Evolutionary conservation across 1,139 yeast genomes (phyloP), one percentile per base, ranked within the genome.

Genomic region (Kluyveromyces sp.): DNA sequence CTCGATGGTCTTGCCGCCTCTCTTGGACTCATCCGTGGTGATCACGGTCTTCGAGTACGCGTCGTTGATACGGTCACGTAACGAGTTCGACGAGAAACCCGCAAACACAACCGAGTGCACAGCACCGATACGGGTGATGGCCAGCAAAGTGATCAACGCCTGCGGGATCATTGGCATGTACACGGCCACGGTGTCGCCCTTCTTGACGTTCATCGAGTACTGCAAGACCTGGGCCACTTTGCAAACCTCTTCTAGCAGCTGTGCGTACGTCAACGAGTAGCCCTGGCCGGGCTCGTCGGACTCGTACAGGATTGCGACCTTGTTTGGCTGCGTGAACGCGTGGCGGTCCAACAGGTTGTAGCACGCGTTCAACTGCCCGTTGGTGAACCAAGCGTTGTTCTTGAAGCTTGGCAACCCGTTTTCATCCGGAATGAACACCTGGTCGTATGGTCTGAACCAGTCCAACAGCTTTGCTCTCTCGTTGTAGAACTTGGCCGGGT

Each of bases 151-250:
- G 36, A 82, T 73, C 49, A 84, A 57, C 2, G 92, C 89, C 65
- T 83, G 88, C 25, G 94, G 92, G 50, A 83, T 80, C 94, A 84
- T 84, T 52, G 94, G 94, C 63, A 84, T 71, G 63, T 84, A 84
- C 40, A 84, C 89, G 2, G 94, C 94, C 36, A 84, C 92, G 4
- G 89, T 79, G 59, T 84, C 94, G 50, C 92, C 92, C 65, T 83
- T 83, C 57, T 74, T 73, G 49, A 83, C 89, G 47, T 89, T 89
- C 58, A 79, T 66, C 15, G 63, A 57, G 52, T 70, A 70, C 51
- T 70, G 72, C 65, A 80, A 74, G 47, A 82, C 78, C 55, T 80
- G 87, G 7, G 88, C 84, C 57, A 83, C 74, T 58, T 77, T 77
- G 44, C 78, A 77, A 43, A 83, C 87, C 43, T 83, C 73, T 58